phyloP scores from a whole-genome alignment of 176 grass and related monocot species.

The Oryza meridionalis region DNA sequence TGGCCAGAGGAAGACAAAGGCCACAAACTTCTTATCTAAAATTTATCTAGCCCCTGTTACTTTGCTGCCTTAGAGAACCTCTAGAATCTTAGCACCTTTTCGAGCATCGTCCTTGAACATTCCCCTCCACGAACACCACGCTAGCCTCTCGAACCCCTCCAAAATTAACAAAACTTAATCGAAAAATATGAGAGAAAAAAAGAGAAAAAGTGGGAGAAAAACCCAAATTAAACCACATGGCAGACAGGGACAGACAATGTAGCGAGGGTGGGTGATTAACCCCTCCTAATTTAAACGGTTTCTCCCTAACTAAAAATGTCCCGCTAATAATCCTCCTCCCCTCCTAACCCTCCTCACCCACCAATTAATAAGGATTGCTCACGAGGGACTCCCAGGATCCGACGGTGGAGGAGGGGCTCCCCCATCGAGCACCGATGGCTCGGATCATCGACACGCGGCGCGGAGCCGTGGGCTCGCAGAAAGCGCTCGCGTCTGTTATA shows the following conservation, averaged over 20 bases:
- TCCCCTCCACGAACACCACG: constrained; percentile 53
- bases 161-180: not conserved
- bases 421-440: not conserved
- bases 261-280: not conserved
- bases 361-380: constrained; percentile 55
- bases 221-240: constrained; percentile 43
- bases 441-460: constrained; percentile 18
- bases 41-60: constrained; percentile 50
- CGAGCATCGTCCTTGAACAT: constrained; percentile 41
- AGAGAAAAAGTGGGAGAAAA: not conserved
- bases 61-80: constrained; percentile 25
- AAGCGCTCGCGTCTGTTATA: constrained; percentile 30
- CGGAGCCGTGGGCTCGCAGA: constrained; percentile 20
- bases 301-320: constrained; percentile 47
- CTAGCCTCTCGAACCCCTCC: constrained; percentile 39
- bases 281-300: constrained; percentile 36
- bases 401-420: not conserved
- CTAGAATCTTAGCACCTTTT: constrained; percentile 58
- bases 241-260: constrained; percentile 5
- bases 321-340: constrained; percentile 45
- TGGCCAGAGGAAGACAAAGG: constrained; percentile 22
- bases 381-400: constrained; percentile 55
- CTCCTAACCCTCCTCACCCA: too few species aligned
- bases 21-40: constrained; percentile 74
- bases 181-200: not conserved